Conservation (phyloP, 306 rosid species). For the Luffa aegyptiaca region DNA sequence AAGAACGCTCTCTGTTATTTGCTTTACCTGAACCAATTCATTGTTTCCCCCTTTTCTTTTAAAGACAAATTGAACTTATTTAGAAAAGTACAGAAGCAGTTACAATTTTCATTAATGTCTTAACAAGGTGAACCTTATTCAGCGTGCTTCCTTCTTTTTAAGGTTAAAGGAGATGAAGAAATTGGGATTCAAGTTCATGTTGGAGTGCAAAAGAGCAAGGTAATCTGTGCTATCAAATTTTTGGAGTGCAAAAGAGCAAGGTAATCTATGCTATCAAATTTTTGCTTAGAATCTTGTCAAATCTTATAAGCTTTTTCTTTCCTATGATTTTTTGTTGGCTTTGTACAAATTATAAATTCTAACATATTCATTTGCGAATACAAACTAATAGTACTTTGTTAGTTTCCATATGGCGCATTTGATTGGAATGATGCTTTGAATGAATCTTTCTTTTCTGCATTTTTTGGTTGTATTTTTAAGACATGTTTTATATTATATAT, state of each 20-base stretch:
- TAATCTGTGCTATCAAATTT: too few species aligned
- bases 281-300: neutral
- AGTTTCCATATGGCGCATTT: neutral
- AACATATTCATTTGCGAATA: neutral
- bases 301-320: neutral
- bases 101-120: neutral
- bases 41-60: neutral
- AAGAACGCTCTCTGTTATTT: conserved; percentile 33
- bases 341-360: neutral
- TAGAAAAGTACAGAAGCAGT: neutral
- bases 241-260: too few species aligned
- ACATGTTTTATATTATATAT: neutral
- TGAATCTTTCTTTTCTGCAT: neutral
- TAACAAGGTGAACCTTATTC: neutral
- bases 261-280: conserved; percentile 19
- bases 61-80: neutral
- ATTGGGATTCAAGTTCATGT: conserved; percentile 84
- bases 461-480: neutral
- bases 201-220: conserved; percentile 89
- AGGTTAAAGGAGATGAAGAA: conserved; percentile 98
- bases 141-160: conserved; percentile 19
- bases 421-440: neutral
- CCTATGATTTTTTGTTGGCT: neutral
- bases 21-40: neutral
- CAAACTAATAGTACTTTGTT: neutral